Percentiles rank a stretch among this genome's conserved stretches.
These are phyloP conservation scores for Eucalyptus albens DNA, from an alignment of 345 rosid species.

Conservation along the genomic window DNA sequence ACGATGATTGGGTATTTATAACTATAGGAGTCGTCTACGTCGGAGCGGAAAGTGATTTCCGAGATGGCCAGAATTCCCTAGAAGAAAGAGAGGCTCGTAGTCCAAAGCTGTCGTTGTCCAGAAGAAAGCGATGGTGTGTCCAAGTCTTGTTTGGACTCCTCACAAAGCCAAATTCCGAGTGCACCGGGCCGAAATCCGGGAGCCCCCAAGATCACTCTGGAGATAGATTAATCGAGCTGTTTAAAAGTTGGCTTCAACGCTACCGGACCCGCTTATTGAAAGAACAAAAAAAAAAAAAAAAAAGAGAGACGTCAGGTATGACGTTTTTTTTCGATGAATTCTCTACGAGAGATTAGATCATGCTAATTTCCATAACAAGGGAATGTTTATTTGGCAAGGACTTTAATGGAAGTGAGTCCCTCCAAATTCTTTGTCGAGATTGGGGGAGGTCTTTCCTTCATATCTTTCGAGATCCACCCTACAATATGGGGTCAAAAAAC, in stretches of 20 bases:
- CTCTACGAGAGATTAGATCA: neutral
- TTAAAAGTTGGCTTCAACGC: neutral
- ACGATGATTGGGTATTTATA: neutral
- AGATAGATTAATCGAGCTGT: neutral
- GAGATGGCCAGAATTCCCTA: neutral
- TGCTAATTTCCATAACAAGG: neutral
- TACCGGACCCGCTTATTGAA: neutral
- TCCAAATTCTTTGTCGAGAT: neutral
- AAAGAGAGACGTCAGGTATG: neutral
- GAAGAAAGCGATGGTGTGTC: neutral
- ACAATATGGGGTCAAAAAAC: fast-evolving
- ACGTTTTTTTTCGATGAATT: too few relatives aligned
- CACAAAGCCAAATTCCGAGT: neutral
- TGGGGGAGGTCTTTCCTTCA: too few relatives aligned
- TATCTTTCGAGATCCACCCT: fast-evolving
- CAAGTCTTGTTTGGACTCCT: neutral
- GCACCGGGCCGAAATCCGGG: neutral
- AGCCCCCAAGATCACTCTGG: neutral
- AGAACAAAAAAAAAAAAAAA: too few relatives aligned
- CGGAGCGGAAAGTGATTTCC: neutral
- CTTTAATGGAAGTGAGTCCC: neutral
- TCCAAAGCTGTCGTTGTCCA: neutral
- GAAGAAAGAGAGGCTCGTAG: neutral
- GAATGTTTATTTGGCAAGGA: neutral
- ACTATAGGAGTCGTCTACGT: neutral